Evolutionary conservation across 2,329 filamentous ascomycete genomes (phyloP).

Genomic region (Sphaerostilbella broomeana): DNA sequence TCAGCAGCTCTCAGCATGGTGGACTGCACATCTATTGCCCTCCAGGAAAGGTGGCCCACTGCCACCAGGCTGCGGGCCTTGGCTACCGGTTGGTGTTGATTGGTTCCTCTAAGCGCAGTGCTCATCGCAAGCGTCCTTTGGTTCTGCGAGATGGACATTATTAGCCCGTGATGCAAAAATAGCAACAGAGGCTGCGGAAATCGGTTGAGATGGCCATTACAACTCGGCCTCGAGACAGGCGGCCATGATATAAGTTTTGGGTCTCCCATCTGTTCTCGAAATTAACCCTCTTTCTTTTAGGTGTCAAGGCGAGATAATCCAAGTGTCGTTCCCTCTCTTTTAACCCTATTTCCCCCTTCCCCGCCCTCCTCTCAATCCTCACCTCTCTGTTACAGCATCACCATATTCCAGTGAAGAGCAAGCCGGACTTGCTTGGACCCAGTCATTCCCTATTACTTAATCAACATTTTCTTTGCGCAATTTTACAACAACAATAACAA

Average conservation of each 20-base stretch:
- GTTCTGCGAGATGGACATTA: slow-evolving; percentile 21
- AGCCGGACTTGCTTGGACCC: slow-evolving; percentile 55
- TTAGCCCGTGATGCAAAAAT: slow-evolving; percentile 31
- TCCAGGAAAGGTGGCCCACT: slow-evolving; percentile 4
- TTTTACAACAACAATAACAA: no score
- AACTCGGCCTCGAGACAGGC: slow-evolving; percentile 33
- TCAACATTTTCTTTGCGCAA: slow-evolving; percentile 19
- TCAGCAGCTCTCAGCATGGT: slow-evolving; percentile 17
- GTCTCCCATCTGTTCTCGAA: slow-evolving; percentile 34
- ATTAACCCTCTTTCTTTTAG: slow-evolving; percentile 36
- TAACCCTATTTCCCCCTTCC: slow-evolving; percentile 26
- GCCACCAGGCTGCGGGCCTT: slow-evolving; percentile 19
- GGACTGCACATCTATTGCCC: slow-evolving; percentile 25
- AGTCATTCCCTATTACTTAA: slow-evolving; percentile 35
- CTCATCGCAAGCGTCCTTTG: slow-evolving; percentile 17
- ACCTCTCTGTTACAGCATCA: slow-evolving; percentile 16
- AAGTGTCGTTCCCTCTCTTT: slow-evolving; percentile 44
- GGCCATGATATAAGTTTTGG: slow-evolving; percentile 54
- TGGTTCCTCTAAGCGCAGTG: slow-evolving; percentile 44
- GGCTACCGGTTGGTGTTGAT: slow-evolving; percentile 30
- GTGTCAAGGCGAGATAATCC: slow-evolving; percentile 40
- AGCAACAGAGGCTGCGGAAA: slow-evolving; percentile 25
- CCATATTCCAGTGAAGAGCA: slow-evolving; percentile 41
- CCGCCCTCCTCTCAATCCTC: slow-evolving; percentile 26
- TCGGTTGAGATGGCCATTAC: slow-evolving; percentile 20